phyloP scores from a whole-genome alignment of 2,329 filamentous ascomycete species.

The Emergomyces orientalis region DNA sequence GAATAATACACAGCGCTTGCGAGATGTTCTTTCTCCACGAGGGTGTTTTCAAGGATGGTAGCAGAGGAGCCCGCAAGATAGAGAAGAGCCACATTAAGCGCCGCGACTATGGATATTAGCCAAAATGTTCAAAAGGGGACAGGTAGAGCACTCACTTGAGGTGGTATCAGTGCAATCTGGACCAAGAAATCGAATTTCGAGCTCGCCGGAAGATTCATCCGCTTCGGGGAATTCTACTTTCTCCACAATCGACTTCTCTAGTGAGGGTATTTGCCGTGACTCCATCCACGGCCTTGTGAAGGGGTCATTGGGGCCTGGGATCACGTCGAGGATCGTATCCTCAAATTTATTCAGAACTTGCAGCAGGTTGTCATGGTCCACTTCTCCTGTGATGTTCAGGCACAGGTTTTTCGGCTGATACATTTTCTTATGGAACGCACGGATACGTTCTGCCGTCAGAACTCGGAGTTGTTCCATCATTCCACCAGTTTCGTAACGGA shows the following conservation, averaged over 20 bases:
- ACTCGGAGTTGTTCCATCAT: constrained; percentile 87
- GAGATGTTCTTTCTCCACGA: constrained; percentile 89
- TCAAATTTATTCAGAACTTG: constrained; percentile 81
- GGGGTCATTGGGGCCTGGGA: constrained; percentile 63
- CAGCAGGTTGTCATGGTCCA: constrained; percentile 72
- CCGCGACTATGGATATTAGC: constrained; percentile 44
- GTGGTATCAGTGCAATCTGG: constrained; percentile 66
- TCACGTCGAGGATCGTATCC: constrained; percentile 69
- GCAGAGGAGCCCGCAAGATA: constrained; percentile 92
- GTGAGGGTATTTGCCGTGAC: constrained; percentile 63
- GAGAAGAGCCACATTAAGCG: constrained; percentile 67
- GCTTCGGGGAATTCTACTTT: constrained; percentile 90
- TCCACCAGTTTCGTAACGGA: constrained; percentile 95
- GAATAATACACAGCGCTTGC: constrained; percentile 76
- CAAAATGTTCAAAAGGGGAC: background rate
- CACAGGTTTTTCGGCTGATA: constrained; percentile 96
- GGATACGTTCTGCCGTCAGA: constrained; percentile 78
- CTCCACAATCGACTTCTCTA: constrained; percentile 64
- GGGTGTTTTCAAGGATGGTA: constrained; percentile 77
- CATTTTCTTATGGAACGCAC: constrained; percentile 93
- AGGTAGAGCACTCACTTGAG: constrained; percentile 35
- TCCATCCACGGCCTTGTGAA: constrained; percentile 90
- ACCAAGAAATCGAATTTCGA: constrained; percentile 77
- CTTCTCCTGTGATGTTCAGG: constrained; percentile 81
- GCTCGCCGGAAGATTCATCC: constrained; percentile 85